Evolutionary conservation across 495 filamentous ascomycete species (phyloP).

Genomic region (Aspergillus leporis): DNA sequence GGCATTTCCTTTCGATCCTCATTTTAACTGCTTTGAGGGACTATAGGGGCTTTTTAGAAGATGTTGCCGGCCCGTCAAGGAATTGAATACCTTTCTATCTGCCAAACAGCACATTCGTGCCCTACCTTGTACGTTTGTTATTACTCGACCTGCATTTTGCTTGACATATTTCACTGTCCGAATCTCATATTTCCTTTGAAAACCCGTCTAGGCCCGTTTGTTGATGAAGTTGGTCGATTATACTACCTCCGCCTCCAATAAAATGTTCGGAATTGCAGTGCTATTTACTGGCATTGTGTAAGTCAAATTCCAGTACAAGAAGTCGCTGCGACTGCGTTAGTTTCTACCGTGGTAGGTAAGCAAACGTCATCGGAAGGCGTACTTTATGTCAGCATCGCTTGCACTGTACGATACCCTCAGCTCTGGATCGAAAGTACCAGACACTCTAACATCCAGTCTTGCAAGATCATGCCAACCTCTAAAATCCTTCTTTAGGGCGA

Average conservation of each 20-base stretch:
- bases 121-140: too few relatives aligned
- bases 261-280: constrained; percentile 27
- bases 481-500: constrained; percentile 21
- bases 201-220: neutral
- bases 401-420: constrained; percentile 15
- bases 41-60: too few relatives aligned
- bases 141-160: too few relatives aligned
- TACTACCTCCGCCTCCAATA: constrained; percentile 23
- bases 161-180: neutral
- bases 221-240: neutral
- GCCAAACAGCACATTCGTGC: too few relatives aligned
- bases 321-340: constrained; percentile 22
- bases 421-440: constrained; percentile 4
- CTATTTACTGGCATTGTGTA: constrained; percentile 31
- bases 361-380: constrained; percentile 16
- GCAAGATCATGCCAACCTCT: constrained; percentile 28
- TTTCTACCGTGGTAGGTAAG: constrained; percentile 14
- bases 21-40: too few relatives aligned
- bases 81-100: too few relatives aligned
- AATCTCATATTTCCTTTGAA: neutral
- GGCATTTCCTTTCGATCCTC: too few relatives aligned
- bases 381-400: constrained; percentile 16
- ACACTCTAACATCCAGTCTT: constrained; percentile 24
- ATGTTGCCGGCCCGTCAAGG: too few relatives aligned
- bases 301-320: constrained; percentile 40